Percentiles rank a stretch among this genome's conserved stretches.
Conservation (phyloP, 1,284 basidiomycete genomes). For the Sporisorium iseilematis-ciliati region DNA sequence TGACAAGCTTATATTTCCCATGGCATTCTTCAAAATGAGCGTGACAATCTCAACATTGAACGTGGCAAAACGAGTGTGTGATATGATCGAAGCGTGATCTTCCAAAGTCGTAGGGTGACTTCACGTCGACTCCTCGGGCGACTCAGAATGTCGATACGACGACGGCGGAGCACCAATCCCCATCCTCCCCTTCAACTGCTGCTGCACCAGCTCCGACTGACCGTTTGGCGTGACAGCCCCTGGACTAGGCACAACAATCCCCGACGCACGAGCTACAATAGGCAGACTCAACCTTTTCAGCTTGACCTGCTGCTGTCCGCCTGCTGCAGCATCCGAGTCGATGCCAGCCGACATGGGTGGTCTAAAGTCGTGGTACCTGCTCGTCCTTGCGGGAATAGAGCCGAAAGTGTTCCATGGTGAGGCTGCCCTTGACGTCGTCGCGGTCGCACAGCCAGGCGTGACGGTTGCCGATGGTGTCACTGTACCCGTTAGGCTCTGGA, state of each 20-base stretch:
- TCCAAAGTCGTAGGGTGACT: no score
- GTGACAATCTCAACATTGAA: no score
- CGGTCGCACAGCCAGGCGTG: background rate
- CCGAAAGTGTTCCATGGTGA: background rate
- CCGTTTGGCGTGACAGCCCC: background rate
- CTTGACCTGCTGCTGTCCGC: slow-evolving; percentile 13
- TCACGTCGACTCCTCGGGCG: no score
- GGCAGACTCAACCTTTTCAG: slow-evolving; percentile 50
- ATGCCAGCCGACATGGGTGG: background rate
- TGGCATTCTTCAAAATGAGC: no score
- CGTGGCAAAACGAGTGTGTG: no score
- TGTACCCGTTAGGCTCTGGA: background rate
- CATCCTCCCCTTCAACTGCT: background rate
- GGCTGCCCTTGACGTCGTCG: background rate
- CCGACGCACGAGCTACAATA: slow-evolving; percentile 15
- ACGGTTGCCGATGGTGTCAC: background rate
- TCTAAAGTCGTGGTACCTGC: background rate
- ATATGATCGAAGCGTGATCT: no score
- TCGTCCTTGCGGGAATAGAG: background rate
- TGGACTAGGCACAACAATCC: background rate
- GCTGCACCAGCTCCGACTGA: no score
- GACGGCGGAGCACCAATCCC: no score
- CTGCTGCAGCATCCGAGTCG: slow-evolving; percentile 8
- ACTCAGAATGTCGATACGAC: no score
- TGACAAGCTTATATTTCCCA: no score